A percentile compares a stretch with the other conserved stretches of the same genome.
Conservation (phyloP, 306 rosid genomes). For the Abrus precatorius region DNA sequence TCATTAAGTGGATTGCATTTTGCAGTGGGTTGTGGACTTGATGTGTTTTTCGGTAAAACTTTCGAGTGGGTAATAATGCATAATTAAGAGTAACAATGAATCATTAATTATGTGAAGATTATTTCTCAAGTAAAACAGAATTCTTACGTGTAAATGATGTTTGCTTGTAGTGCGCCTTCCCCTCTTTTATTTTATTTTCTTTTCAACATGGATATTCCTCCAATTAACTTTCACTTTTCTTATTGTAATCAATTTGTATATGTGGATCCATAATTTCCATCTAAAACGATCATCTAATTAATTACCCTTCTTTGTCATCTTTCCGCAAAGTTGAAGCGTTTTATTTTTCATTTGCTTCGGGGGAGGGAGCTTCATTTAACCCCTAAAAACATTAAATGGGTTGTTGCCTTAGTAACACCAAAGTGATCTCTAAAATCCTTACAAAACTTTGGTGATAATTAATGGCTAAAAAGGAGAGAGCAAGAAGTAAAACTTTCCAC, state of each 20-base stretch:
- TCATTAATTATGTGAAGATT: slow-evolving; percentile 63
- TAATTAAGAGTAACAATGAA: slow-evolving; percentile 47
- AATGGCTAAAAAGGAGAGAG: slow-evolving; percentile 29
- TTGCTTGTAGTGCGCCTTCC: slow-evolving; percentile 41
- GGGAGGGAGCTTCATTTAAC: slow-evolving; percentile 28
- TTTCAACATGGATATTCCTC: slow-evolving; percentile 14
- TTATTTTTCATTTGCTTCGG: not conserved
- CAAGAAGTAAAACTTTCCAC: slow-evolving; percentile 10
- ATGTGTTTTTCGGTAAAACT: slow-evolving; percentile 52
- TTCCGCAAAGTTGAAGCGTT: slow-evolving; percentile 9
- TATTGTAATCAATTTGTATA: slow-evolving; percentile 32
- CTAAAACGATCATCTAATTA: slow-evolving; percentile 2
- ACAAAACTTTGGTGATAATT: slow-evolving; percentile 26
- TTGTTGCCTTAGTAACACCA: slow-evolving; percentile 42
- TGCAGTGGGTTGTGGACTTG: slow-evolving; percentile 46
- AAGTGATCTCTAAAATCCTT: slow-evolving; percentile 37
- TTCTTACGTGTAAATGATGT: slow-evolving; percentile 52
- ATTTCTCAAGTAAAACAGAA: slow-evolving; percentile 52
- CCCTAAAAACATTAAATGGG: slow-evolving; percentile 26
- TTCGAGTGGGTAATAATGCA: slow-evolving; percentile 56
- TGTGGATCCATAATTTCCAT: slow-evolving; percentile 31
- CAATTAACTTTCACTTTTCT: slow-evolving; percentile 42
- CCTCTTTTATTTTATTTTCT: slow-evolving; percentile 17
- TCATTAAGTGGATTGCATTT: slow-evolving; percentile 56
- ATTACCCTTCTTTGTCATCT: not conserved